Evolutionary conservation across 768 basidiomycete species (phyloP).

Genomic region (Tricholomella constricta): DNA sequence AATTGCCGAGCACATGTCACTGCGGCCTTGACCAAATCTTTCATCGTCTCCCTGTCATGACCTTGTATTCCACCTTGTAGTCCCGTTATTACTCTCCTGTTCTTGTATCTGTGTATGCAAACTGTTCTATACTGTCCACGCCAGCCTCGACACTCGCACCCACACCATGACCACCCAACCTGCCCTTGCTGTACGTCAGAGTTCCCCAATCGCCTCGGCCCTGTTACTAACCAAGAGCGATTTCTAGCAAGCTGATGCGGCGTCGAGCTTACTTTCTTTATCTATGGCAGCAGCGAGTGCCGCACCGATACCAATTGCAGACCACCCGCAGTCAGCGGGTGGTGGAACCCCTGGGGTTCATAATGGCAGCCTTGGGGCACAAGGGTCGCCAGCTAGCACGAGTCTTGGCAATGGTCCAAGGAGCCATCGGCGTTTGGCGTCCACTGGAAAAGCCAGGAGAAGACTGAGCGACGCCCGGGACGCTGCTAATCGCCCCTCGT

Average conservation of each 20-base stretch:
- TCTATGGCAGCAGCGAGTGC: conserved; percentile 62
- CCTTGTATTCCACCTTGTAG: conserved; percentile 24
- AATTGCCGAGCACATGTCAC: conserved; percentile 24
- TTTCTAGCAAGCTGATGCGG: conserved; percentile 42
- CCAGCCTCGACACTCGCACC: conserved; percentile 12
- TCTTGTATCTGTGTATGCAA: conserved; percentile 23
- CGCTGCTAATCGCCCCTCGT: conserved; percentile 75
- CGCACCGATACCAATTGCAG: conserved; percentile 41
- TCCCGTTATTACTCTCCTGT: conserved; percentile 9
- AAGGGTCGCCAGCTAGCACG: conserved; percentile 28
- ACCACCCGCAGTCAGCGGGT: conserved; percentile 7
- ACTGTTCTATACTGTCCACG: conserved; percentile 9
- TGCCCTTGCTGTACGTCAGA: conserved; percentile 23
- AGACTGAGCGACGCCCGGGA: conserved; percentile 79
- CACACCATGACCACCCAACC: conserved; percentile 17
- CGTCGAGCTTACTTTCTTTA: conserved; percentile 67
- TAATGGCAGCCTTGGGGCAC: conserved; percentile 10
- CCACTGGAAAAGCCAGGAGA: conserved; percentile 68
- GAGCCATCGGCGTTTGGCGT: conserved; percentile 72
- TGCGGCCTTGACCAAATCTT: conserved; percentile 21
- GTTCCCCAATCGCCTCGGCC: conserved; percentile 6
- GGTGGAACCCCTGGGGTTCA: conserved; percentile 13
- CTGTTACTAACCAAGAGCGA: conserved; percentile 12
- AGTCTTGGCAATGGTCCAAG: conserved; percentile 34
- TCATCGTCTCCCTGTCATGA: conserved; percentile 24